These are phyloP conservation scores for Stylosanthes scabra DNA, from an alignment of 331 rosid genomes.

Conservation along the genomic window DNA sequence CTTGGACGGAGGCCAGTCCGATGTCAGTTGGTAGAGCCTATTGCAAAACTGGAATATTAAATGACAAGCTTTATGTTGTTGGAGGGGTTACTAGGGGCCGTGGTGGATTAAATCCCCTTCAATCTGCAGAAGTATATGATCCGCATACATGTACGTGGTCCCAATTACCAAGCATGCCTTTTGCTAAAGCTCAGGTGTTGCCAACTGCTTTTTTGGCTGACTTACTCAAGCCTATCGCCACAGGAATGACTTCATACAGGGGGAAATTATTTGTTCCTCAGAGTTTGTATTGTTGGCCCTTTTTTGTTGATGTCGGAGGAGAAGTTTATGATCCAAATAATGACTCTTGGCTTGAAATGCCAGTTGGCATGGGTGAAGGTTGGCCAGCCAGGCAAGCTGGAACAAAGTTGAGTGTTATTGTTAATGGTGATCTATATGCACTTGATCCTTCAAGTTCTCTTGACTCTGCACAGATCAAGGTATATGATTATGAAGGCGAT, in stretches of 20 bases:
- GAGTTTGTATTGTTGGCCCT: conserved; percentile 89
- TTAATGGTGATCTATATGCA: conserved; percentile 72
- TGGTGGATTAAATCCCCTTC: conserved; percentile 75
- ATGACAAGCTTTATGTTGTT: conserved; percentile 68
- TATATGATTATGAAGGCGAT: conserved; percentile 75
- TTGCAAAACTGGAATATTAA: conserved; percentile 69
- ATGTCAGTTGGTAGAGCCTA: conserved; percentile 78
- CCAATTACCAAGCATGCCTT: conserved; percentile 81
- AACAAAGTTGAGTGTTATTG: conserved; percentile 72
- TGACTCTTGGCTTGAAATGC: conserved; percentile 85
- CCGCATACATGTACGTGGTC: conserved; percentile 70
- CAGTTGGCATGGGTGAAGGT: conserved; percentile 84
- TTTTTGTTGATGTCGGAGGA: conserved; percentile 88
- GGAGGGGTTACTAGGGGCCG: conserved; percentile 76
- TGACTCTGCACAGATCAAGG: conserved; percentile 76
- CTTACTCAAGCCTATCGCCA: conserved; percentile 85
- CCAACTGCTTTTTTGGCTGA: conserved; percentile 84
- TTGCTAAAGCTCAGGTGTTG: conserved; percentile 71
- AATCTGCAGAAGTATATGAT: conserved; percentile 85
- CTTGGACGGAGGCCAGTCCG: conserved; percentile 65
- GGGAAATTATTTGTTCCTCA: conserved; percentile 85
- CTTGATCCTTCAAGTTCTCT: conserved; percentile 83
- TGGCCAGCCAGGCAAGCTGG: conserved; percentile 96
- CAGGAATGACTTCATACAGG: conserved; percentile 76
- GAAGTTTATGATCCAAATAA: conserved; percentile 82